A percentile compares a stretch with the other conserved stretches of the same genome.
phyloP scores from a whole-genome alignment of 208 protist species.

The Trypanosoma avium region DNA sequence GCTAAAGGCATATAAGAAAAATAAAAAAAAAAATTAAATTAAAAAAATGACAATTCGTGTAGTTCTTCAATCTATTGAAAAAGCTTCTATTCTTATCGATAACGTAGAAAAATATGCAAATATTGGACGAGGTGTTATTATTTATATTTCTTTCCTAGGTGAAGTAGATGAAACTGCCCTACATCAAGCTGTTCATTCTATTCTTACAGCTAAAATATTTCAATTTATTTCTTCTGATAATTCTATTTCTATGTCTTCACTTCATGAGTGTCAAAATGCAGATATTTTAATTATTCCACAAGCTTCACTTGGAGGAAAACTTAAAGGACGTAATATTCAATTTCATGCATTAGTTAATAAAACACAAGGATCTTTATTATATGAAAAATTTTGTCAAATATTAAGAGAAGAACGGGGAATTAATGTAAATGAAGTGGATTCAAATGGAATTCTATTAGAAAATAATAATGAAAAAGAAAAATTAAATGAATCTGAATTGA shows the following conservation, averaged over 20 bases:
- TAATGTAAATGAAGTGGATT: conserved; percentile 39
- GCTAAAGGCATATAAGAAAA: too few species aligned
- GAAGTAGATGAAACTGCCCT: conserved; percentile 49
- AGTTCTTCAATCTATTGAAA: conserved; percentile 73
- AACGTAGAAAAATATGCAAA: conserved; percentile 66
- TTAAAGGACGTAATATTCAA: conserved; percentile 80
- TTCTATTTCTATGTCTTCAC: conserved; percentile 30
- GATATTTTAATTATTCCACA: conserved; percentile 88
- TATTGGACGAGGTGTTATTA: conserved; percentile 55
- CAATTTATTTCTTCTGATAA: conserved; percentile 53
- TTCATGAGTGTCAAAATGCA: conserved; percentile 44
- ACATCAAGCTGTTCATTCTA: conserved; percentile 37
- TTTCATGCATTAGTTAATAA: conserved; percentile 80
- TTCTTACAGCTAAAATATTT: conserved; percentile 78
- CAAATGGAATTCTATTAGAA: conserved; percentile 44
- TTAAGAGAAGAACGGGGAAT: conserved; percentile 56
- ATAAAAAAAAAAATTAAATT: too few species aligned
- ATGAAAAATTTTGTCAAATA: conserved; percentile 59
- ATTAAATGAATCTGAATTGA: too few species aligned
- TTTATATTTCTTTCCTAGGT: conserved; percentile 78
- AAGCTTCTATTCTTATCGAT: conserved; percentile 69
- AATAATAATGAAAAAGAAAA: too few species aligned
- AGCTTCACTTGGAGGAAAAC: conserved; percentile 82
- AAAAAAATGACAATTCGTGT: conserved; percentile 61
- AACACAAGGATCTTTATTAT: conserved; percentile 43